Base-by-base conservation (phyloP, 2,329 filamentous ascomycete genomes). In the Colletotrichum eremochloae region DNA sequence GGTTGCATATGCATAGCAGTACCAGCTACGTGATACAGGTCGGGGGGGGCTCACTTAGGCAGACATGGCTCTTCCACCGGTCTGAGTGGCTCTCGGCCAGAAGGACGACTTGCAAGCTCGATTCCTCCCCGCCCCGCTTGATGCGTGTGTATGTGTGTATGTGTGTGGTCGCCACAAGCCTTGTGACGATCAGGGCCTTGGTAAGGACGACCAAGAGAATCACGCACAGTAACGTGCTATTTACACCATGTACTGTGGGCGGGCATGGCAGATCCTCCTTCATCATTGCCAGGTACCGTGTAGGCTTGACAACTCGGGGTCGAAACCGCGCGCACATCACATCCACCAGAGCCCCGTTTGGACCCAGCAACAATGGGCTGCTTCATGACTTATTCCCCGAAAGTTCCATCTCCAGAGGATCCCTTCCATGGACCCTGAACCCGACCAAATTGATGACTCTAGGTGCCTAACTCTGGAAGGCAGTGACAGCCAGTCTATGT, bases 341-440 rank as follows among this genome's bases (percentile, higher is more conserved):
- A 71, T 68, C 69, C 52, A 68, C 60, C 65, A 42, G 61, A 6
- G 14, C 65, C 64, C 69, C 36, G 46, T 48, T 53, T 31, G 58
- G 68, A 52, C 60, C 60, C 38, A 58, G 38, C 33, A 12, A 69
- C 38, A 36, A 72, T 72, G 60, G 50, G 31, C 36, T 42, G 9
- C 44, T 61, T 50, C 60, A 69, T 69, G 66, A 72, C 52, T 55
- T 64, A 72, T 69, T 72, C 46, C 67, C 70, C 66, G 66, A 69
- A 33, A 33, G 56, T 48, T 57, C 55, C 40, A 69, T 72, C 66
- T 50, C 56, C 42, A 61, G 46, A 70, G 24, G 44, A 33, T 38
- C 46, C 46, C 46, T 48, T 61, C 42, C 70, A 63, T 56, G 67
- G 60, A 70, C 70, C 66, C 61, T 70, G 55, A 61, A 62, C 70